Conservation (phyloP, 164 flowering plant genomes). For the Kingdonia uniflora region DNA sequence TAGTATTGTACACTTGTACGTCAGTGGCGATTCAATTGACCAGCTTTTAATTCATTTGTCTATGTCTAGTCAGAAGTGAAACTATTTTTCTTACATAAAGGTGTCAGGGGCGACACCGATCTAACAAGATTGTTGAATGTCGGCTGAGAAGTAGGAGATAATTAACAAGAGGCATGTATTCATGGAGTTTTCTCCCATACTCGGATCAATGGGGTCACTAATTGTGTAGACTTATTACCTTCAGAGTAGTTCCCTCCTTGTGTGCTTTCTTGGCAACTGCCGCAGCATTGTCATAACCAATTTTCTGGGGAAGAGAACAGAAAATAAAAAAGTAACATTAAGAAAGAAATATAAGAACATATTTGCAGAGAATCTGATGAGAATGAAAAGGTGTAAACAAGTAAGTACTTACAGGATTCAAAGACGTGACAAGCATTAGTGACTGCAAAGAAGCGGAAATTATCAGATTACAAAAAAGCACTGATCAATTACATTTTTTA, state of each 20-base stretch:
- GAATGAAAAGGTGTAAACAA: background rate
- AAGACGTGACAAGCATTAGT: slow-evolving; percentile 94
- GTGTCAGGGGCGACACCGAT: no score
- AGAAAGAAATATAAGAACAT: background rate
- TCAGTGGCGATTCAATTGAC: no score
- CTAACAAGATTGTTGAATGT: no score
- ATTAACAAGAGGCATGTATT: background rate
- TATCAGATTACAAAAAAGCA: slow-evolving; percentile 6
- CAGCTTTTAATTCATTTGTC: no score
- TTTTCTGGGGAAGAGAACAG: slow-evolving; percentile 43
- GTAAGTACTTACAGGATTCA: slow-evolving; percentile 79
- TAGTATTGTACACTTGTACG: no score
- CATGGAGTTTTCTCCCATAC: background rate
- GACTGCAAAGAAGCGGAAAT: slow-evolving; percentile 56
- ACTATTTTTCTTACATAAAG: no score
- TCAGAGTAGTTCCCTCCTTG: slow-evolving; percentile 83
- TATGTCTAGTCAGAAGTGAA: no score
- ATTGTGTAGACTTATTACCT: slow-evolving; percentile 32
- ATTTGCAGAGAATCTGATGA: slow-evolving; percentile 1
- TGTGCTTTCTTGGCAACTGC: slow-evolving; percentile 98
- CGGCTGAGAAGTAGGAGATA: no score
- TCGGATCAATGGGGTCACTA: background rate
- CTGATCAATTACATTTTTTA: slow-evolving; percentile 6
- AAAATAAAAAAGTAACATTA: background rate
- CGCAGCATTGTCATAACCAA: slow-evolving; percentile 97